Base-by-base conservation (phyloP, 805 yeast species). In the Wickerhamomyces sydowiorum region DNA sequence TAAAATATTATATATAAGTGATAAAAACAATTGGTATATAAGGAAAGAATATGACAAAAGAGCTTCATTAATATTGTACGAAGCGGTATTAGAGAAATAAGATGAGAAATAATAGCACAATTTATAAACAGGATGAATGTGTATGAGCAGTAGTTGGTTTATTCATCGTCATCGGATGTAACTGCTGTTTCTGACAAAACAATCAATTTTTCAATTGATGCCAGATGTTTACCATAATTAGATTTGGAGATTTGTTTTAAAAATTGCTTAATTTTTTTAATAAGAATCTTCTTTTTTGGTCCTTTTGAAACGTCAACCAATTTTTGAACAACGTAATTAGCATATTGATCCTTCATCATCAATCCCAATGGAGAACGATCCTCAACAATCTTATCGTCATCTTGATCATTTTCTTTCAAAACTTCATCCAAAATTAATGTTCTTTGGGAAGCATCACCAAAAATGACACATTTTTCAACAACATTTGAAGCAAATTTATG, bases 401-500 rank as follows among this genome's bases (percentile, higher is more conserved):
- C 62, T 21, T 39, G 29, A 9, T 61, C 62, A 48, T 78, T 76
- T 43, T 68, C 78, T 24, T 75, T 66, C 64, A 83, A 64, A 14
- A 91, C 86, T 53, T 79, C 85, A 42, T 75, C 77, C 44, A 85
- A 75, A 32, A 91, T 75, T 30, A 69, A 59, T 45, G 67, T 64
- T 48, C 89, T 74, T 61, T 89, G 95, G 6, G 64, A 68, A 8
- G 66, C 61, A 15, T 76, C 70, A 37, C 96, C 95, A 61, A 72
- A 76, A 42, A 86, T 73, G 43, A 93, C 86, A 53, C 96, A 86
- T 61, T 87, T 89, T 62, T 93, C 99, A 51, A 93, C 96, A 24
- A 95, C 99, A 62, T 93, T 93, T 0, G 96, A 88, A 2, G 99
- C 98, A 69, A 89, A 93, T 65, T 93, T 93, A 68, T 93, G 99